A percentile compares a stretch with the other conserved stretches of the same genome.
Evolutionary conservation across 352 stramenopile species (phyloP).

Genomic region (Globisporangium viniferum): DNA sequence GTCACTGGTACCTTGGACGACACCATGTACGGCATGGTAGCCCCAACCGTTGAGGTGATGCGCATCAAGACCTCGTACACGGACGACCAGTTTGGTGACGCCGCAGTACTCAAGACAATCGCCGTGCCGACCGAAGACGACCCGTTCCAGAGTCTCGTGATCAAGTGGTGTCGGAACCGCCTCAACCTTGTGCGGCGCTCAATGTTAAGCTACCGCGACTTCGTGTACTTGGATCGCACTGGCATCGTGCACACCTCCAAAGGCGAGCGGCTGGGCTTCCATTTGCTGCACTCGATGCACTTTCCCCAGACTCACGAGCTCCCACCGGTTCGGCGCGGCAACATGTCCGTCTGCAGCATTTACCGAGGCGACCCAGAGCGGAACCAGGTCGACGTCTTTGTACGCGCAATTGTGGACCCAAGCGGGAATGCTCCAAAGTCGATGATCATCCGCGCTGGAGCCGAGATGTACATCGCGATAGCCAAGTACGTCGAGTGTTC

Average conservation of each 20-base stretch:
- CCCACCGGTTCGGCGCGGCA: constrained; percentile 1
- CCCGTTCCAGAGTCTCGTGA: constrained; percentile 2
- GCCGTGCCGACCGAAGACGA: constrained; percentile 3
- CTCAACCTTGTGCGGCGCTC: background rate
- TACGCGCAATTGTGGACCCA: constrained; percentile 1
- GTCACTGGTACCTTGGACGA: constrained; percentile 13
- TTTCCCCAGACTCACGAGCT: constrained; percentile 8
- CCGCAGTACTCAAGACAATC: background rate
- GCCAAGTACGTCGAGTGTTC: too few relatives aligned
- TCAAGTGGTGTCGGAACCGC: constrained; percentile 3
- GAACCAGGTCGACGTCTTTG: constrained; percentile 1
- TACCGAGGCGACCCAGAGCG: background rate
- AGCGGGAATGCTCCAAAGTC: background rate
- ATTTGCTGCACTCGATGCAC: constrained; percentile 16
- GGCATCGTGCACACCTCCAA: constrained; percentile 4
- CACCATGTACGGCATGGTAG: constrained; percentile 16
- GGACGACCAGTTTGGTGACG: background rate
- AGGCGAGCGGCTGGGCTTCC: constrained; percentile 14
- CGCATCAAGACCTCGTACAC: constrained; percentile 14
- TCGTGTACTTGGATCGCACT: constrained; percentile 18
- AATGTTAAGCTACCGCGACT: constrained; percentile 10
- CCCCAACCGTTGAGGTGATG: background rate
- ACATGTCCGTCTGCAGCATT: constrained; percentile 10
- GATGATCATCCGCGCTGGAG: constrained; percentile 1
- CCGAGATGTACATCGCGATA: constrained; percentile 8